phyloP scores from a whole-genome alignment of 306 rosid species.

The Rosa persica region DNA sequence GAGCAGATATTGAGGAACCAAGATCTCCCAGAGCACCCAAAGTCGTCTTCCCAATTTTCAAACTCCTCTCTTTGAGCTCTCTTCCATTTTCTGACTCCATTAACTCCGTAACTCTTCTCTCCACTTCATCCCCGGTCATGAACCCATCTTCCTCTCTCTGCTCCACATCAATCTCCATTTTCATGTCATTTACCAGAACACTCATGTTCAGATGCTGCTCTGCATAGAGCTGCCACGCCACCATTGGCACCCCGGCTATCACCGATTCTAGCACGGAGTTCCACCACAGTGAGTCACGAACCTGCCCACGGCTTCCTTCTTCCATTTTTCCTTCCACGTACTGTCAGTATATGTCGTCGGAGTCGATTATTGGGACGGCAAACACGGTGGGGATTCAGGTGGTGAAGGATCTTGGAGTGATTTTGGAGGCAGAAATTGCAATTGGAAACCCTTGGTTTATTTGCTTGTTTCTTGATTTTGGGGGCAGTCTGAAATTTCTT shows the following conservation, averaged over 20 bases:
- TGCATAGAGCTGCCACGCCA: conserved; percentile 43
- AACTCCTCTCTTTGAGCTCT: conserved; percentile 21
- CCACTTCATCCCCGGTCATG: conserved; percentile 31
- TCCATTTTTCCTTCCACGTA: neutral
- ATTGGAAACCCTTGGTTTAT: no score
- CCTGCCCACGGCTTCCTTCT: conserved; percentile 33
- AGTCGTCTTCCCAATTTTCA: conserved; percentile 26
- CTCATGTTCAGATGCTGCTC: conserved; percentile 42
- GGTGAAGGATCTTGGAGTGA: no score
- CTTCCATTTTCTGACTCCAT: conserved; percentile 36
- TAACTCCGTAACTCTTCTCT: conserved; percentile 30
- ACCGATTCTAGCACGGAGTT: conserved; percentile 42
- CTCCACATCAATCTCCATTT: conserved; percentile 33
- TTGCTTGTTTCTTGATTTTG: no score
- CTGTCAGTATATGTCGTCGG: no score
- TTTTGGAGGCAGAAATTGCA: no score
- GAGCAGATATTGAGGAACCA: conserved; percentile 27
- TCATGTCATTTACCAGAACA: conserved; percentile 31
- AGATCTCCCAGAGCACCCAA: conserved; percentile 11
- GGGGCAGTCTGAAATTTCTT: no score
- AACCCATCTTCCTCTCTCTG: conserved; percentile 35
- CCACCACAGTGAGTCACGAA: conserved; percentile 45
- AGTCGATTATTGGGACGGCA: no score
- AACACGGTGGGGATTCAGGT: no score
- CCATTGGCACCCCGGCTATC: conserved; percentile 31